Evolutionary conservation across 2,329 filamentous ascomycete species (phyloP).

Genomic region (Aspergillus sp.): DNA sequence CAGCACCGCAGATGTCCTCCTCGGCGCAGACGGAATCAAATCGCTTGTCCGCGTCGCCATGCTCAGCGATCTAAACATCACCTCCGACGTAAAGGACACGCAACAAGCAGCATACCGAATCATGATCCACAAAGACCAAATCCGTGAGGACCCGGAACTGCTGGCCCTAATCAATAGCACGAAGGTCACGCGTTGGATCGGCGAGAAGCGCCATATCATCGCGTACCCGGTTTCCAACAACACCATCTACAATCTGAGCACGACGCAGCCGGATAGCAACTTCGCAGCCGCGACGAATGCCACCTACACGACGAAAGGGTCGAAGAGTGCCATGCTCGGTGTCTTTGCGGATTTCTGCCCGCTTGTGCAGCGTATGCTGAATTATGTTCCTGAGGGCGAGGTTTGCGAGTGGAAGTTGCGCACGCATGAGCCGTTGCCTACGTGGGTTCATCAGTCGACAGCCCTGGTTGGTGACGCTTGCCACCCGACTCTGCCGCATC

Average conservation of each 20-base stretch:
- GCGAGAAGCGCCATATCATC: constrained; percentile 66
- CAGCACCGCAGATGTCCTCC: constrained; percentile 51
- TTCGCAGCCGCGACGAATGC: constrained; percentile 59
- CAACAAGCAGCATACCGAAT: constrained; percentile 57
- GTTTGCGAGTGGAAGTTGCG: constrained; percentile 67
- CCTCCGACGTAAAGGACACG: constrained; percentile 48
- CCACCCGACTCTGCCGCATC: constrained; percentile 64
- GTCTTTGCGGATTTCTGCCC: constrained; percentile 63
- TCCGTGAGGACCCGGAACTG: constrained; percentile 52
- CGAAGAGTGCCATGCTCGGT: constrained; percentile 60
- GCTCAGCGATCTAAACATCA: constrained; percentile 37
- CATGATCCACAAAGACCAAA: constrained; percentile 49
- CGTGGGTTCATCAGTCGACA: constrained; percentile 57
- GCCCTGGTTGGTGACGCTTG: constrained; percentile 61
- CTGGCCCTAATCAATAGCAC: constrained; percentile 58
- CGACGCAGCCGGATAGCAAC: constrained; percentile 60
- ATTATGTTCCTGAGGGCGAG: constrained; percentile 63
- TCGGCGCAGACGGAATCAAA: constrained; percentile 58
- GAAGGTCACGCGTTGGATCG: constrained; percentile 63
- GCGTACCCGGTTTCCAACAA: constrained; percentile 65
- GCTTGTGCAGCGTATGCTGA: constrained; percentile 59
- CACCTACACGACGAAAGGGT: constrained; percentile 64
- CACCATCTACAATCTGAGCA: constrained; percentile 66
- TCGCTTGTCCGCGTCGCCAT: constrained; percentile 47
- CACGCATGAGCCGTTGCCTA: constrained; percentile 61